Percentiles rank a stretch among this genome's conserved stretches.
Evolutionary conservation across 257 asterid species (phyloP).

Genomic region (Nicotiana obtusifolia): DNA sequence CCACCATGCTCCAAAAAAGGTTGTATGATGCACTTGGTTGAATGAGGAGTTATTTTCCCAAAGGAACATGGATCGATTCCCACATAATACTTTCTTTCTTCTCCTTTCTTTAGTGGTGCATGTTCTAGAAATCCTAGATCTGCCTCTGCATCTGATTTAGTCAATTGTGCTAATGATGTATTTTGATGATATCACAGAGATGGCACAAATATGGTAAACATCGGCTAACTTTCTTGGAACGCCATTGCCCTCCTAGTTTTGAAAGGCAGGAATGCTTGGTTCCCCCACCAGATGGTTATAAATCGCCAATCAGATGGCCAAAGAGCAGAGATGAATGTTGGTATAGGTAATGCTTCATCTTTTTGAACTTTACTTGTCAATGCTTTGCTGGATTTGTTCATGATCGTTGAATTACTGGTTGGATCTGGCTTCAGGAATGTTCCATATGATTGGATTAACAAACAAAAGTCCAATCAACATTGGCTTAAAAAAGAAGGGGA

Average conservation of each 20-base stretch:
- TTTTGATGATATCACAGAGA: constrained; percentile 36
- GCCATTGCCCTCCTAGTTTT: constrained; percentile 76
- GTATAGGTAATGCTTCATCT: constrained; percentile 54
- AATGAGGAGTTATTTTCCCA: too few relatives aligned
- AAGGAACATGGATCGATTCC: too few relatives aligned
- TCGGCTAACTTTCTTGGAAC: constrained; percentile 72
- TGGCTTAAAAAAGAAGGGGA: constrained; percentile 32
- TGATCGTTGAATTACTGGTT: not conserved
- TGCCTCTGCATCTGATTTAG: not conserved
- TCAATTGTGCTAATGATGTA: not conserved
- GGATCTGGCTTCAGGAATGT: constrained; percentile 25
- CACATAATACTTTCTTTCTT: too few relatives aligned
- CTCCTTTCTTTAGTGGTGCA: too few relatives aligned
- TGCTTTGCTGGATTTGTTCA: not conserved
- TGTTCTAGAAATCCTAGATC: too few relatives aligned
- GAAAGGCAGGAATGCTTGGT: constrained; percentile 76
- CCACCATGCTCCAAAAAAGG: too few relatives aligned
- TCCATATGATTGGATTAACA: constrained; percentile 33
- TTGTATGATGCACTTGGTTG: too few relatives aligned
- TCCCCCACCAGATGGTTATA: constrained; percentile 79
- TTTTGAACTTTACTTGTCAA: not conserved
- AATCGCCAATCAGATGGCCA: constrained; percentile 73
- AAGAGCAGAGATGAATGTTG: constrained; percentile 79
- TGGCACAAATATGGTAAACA: constrained; percentile 58
- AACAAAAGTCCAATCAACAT: constrained; percentile 27